Conservation (phyloP, 176 grass and related monocot genomes). For the Musa itinerans region DNA sequence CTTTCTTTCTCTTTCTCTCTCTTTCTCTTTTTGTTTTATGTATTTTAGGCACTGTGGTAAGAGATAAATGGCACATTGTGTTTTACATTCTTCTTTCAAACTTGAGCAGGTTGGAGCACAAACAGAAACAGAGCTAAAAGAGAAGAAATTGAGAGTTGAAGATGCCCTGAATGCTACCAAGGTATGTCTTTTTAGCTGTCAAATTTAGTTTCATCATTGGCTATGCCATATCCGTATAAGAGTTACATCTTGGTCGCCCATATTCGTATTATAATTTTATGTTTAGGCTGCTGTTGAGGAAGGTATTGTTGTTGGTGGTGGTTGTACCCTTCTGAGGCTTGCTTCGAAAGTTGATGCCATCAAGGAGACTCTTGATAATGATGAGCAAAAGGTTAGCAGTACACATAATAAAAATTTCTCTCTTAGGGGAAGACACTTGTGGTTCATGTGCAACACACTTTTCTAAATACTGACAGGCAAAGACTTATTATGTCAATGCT, state of each 20-base stretch:
- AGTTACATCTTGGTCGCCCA: not conserved
- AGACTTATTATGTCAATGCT: not conserved
- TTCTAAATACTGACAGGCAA: too few relatives aligned
- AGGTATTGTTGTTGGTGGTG: constrained; percentile 98
- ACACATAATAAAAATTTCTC: too few relatives aligned
- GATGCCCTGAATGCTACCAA: constrained; percentile 99
- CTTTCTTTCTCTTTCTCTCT: not conserved
- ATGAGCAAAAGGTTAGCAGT: constrained; percentile 82
- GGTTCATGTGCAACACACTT: too few relatives aligned
- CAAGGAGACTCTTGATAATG: constrained; percentile 82
- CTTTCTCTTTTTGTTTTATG: too few relatives aligned
- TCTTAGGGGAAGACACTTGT: too few relatives aligned
- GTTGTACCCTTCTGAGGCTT: constrained; percentile 85
- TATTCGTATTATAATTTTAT: not conserved
- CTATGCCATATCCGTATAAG: not conserved
- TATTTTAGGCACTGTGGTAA: too few relatives aligned
- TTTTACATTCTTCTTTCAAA: constrained; percentile 8
- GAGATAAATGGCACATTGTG: not conserved
- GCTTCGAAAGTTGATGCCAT: constrained; percentile 84
- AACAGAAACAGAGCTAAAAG: constrained; percentile 95
- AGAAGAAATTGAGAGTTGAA: constrained; percentile 99
- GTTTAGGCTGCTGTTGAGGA: constrained; percentile 91
- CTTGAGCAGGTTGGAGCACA: constrained; percentile 78
- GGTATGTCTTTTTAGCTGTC: constrained; percentile 23
- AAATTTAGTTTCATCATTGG: not conserved